Base-by-base conservation (phyloP, 2,329 filamentous ascomycete species). In the Xylogone sp. region DNA sequence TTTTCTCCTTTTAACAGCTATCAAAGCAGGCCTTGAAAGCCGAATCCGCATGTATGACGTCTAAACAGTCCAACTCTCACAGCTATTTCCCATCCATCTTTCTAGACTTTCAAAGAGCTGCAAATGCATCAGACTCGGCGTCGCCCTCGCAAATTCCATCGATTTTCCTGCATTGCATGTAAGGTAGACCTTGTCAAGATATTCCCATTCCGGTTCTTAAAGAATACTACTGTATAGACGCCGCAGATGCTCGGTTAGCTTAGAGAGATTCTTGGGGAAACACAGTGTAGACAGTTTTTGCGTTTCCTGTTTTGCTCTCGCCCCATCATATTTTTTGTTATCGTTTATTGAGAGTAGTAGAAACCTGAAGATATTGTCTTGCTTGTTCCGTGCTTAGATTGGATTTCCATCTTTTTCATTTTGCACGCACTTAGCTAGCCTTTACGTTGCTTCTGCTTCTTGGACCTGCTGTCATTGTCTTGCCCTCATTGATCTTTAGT, bases 1-100 rank as follows among this genome's bases (percentile, higher is more conserved):
- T 13, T 42, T 16, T 8, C 13, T 50, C 19, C 9, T 13, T 20
- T 3, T n/a, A 2, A 39, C 44, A 56, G 53, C 59, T 49, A 62
- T 62, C 21, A 60, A 62, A 48, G 39, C 22, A 6, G 58, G 55
- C 16, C 34, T 62, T 7, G 59, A 62, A 51, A 49, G 48, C 10
- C 52, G 55, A 45, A 57, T 50, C 43, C 57, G 57, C 45, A 56
- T 58, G 52, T 62, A 58, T 53, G 58, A 62, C 49, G 58, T 61
- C 13, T 61, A 34, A 39, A 39, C 5, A 39, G 8, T 18, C 34
- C n/a, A 16, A 7, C 27, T 31, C 34, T 39, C 13, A 16, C 34
- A 39, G 13, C 8, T 18, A 4, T 18, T 39, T 39, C 34, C 34
- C 34, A 39, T 39, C 34, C 24, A 18, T 39, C 34, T 39, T 39